These are phyloP conservation scores for Talaromyces sp. DNA, from an alignment of 2,329 filamentous ascomycete genomes.

Conservation along the genomic window DNA sequence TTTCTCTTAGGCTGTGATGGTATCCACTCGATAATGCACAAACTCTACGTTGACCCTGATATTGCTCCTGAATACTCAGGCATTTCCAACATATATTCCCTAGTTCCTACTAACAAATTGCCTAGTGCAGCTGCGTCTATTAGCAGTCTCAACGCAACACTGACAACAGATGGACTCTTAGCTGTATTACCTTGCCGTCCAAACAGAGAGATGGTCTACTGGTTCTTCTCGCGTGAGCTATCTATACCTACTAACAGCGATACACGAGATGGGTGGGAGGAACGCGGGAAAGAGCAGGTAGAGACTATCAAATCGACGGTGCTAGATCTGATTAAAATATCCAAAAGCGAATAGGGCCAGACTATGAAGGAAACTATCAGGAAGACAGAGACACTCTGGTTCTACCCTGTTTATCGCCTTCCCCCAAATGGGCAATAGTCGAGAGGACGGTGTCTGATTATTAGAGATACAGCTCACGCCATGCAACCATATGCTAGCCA, in stretches of 20 bases:
- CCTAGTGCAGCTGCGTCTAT: slow-evolving; percentile 6
- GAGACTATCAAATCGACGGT: slow-evolving; percentile 24
- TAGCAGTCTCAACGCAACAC: slow-evolving; percentile 20
- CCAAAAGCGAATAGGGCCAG: slow-evolving; percentile 21
- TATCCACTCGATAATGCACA: slow-evolving; percentile 32
- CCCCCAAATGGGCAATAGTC: slow-evolving; percentile 28
- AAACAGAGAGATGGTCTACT: slow-evolving; percentile 19
- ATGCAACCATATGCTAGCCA: not conserved
- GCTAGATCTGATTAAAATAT: slow-evolving; percentile 15
- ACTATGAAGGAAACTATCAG: slow-evolving; percentile 6
- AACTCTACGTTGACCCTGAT: slow-evolving; percentile 22
- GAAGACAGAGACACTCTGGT: slow-evolving; percentile 18
- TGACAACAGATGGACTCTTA: slow-evolving; percentile 26
- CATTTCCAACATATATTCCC: slow-evolving; percentile 16
- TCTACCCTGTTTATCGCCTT: slow-evolving; percentile 33
- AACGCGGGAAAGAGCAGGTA: slow-evolving; percentile 21
- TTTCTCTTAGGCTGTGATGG: slow-evolving; percentile 35
- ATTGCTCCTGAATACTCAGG: slow-evolving; percentile 30
- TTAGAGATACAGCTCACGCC: not conserved
- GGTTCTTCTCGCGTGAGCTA: slow-evolving; percentile 26
- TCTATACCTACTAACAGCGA: slow-evolving; percentile 19
- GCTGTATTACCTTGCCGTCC: slow-evolving; percentile 20
- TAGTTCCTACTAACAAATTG: slow-evolving; percentile 11
- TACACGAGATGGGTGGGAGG: slow-evolving; percentile 26
- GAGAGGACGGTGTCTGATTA: slow-evolving; percentile 10